These are phyloP conservation scores for Dendrobium huoshanense DNA, from an alignment of 106 monocot species.

Conservation along the genomic window DNA sequence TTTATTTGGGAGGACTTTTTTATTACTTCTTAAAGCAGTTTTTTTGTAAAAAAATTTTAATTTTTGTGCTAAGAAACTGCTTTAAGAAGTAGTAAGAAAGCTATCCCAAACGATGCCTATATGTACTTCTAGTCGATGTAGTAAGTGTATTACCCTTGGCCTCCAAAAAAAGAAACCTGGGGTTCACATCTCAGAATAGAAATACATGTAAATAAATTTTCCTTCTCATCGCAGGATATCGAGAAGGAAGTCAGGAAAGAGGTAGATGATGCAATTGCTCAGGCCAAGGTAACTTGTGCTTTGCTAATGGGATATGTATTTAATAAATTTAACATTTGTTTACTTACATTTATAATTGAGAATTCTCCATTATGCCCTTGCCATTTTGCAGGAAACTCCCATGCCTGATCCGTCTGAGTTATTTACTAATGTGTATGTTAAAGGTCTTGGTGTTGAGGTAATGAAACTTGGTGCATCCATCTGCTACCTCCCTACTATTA, in stretches of 20 bases:
- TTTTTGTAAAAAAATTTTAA: too few species aligned
- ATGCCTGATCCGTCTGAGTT: conserved; percentile 72
- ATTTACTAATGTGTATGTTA: conserved; percentile 60
- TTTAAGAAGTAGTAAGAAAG: too few species aligned
- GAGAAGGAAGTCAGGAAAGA: conserved; percentile 66
- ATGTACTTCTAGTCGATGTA: too few species aligned
- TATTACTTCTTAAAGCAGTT: too few species aligned
- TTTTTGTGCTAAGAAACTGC: too few species aligned
- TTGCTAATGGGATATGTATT: neutral
- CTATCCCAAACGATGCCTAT: too few species aligned
- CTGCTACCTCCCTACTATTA: neutral
- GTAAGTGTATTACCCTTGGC: too few species aligned
- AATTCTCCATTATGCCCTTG: neutral
- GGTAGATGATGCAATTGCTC: conserved; percentile 74
- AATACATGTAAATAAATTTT: neutral
- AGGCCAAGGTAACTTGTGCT: conserved; percentile 53
- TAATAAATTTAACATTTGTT: neutral
- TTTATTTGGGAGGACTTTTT: too few species aligned
- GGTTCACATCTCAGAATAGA: neutral
- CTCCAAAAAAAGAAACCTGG: neutral
- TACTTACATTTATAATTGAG: neutral
- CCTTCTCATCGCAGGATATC: conserved; percentile 35
- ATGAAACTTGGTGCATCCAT: conserved; percentile 4
- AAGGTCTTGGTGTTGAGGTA: conserved; percentile 67
- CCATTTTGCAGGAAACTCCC: conserved; percentile 45